Base-by-base conservation (phyloP, 139 green algal genomes). In the Parachlorella kessleri region DNA sequence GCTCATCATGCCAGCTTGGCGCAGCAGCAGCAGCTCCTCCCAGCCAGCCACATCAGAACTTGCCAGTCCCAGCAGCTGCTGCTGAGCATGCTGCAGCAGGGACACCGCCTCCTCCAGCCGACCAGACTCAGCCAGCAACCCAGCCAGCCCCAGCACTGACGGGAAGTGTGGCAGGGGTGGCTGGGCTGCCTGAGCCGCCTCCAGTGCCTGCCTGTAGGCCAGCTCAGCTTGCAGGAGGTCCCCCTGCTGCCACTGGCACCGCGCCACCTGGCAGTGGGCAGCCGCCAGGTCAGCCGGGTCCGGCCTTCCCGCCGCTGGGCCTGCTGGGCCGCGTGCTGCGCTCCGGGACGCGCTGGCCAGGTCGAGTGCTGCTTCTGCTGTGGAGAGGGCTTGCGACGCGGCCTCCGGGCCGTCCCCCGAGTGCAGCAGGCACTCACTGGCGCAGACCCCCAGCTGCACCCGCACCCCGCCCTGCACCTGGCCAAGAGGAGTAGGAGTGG, bases 381-480 rank as follows among this genome's bases (percentile, higher is more conserved):
- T 7, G n/a, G 55, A 66, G 28, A 80, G 41, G 3, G 83, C 83
- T 24, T 84, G 73, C 68, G 54, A 74, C 65, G 66, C 70, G 30
- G 82, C 76, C 35, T 82, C 73, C 10, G 41, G 73, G 6, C 55
- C 70, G 5, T 70, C 75, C 14, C 28, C 37, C 26, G 74, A 81
- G 42, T 81, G 73, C 55, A 86, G 76, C 6, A 74, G 72, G 70
- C 77, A 85, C 78, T 92, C 88, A 36, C 65, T 81, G 0, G 39
- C 40, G 23, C 72, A 71, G 8, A 72, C 55, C 14, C 75, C 75
- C 14, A 66, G 67, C 70, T 80, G 78, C 73, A 87, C 71, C 10
- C 30, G 71, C 35, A 18, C 32, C 30, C 9, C 33, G 23, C 14
- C 48, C 48, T 59, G 48, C 48, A 59, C 48, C n/a, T n/a, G n/a